Evolutionary conservation across 2,329 filamentous ascomycete genomes (phyloP), one percentile per base, ranked within the genome.

Genomic region (Colletotrichum karsti): DNA sequence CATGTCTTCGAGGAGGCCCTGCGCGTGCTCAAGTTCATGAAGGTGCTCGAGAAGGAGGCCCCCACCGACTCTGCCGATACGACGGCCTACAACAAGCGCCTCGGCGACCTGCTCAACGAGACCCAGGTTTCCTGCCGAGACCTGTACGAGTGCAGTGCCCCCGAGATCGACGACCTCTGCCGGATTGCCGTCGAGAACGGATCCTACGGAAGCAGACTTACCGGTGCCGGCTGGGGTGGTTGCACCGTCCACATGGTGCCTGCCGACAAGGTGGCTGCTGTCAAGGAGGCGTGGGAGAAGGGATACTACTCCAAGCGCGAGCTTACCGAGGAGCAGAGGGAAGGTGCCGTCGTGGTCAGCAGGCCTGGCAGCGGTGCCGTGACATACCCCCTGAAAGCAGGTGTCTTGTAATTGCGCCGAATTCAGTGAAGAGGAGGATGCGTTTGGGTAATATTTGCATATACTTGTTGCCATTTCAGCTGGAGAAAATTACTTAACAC

Each of bases 161-260:
- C 93, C 0, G 95, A 98, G 80, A 88, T 98, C n/a, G 95, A 99
- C 78, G 87, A 93, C 69, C 88, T 99, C 39, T 98, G 95, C 79
- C 79, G 85, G 41, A 91, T 98, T 72, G 95, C 95, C 0, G 86
- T 91, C 28, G 85, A 84, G 15, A 93, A 93, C 1, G 96, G 96
- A 2, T 90, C 93, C 18, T 94, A 94, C 77, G 96, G 95, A 28
- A 94, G 92, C 73, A 86, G 95, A 26, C 82, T 98, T 73, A 98
- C 95, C 0, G 96, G 96, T 41, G 96, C 96, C 1, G 96, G 96
- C 3, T 99, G 96, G 96, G 96, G 96, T 69, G 96, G 96, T 3
- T 98, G 96, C 82, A 96, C 90, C 69, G 95, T 99, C 65, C 96
- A 99, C 82, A 87, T 99, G 64, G 92, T 98, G 58, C 92, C 95